Conservation (phyloP, 2,329 filamentous ascomycete genomes). For the Botrytis elliptica region DNA sequence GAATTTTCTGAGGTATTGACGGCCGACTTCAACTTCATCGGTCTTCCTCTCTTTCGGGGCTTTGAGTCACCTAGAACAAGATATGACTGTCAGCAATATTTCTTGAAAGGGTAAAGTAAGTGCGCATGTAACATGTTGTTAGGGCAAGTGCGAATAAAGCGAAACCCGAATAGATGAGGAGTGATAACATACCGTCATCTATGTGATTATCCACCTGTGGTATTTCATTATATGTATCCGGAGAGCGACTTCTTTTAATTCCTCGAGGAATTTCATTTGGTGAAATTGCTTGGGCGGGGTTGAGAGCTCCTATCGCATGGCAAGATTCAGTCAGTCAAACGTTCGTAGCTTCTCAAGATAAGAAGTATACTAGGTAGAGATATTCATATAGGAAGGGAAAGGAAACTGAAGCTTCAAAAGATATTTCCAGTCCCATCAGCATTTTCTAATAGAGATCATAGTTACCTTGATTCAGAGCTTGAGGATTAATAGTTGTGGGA, state of each 20-base stretch:
- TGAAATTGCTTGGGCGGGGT: conserved; percentile 46
- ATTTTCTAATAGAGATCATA: neutral
- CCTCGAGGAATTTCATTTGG: conserved; percentile 61
- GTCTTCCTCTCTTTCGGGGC: conserved; percentile 41
- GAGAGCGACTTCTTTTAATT: conserved; percentile 77
- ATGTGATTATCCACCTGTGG: conserved; percentile 55
- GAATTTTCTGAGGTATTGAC: conserved; percentile 57
- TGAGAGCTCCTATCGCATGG: conserved; percentile 32
- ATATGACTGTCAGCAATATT: conserved; percentile 30
- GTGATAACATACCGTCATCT: conserved; percentile 68
- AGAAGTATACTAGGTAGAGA: neutral
- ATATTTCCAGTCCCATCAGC: neutral
- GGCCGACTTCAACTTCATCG: conserved; percentile 42
- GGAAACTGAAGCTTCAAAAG: too few relatives aligned
- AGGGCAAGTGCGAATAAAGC: conserved; percentile 29
- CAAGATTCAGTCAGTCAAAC: conserved; percentile 1
- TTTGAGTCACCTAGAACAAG: conserved; percentile 45
- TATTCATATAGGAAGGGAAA: neutral
- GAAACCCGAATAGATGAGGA: conserved; percentile 20
- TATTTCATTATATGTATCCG: conserved; percentile 55
- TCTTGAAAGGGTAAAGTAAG: conserved; percentile 23
- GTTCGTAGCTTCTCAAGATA: conserved; percentile 1
- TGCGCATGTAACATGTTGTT: conserved; percentile 35
- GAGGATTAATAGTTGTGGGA: conserved; percentile 22
- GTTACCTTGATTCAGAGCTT: conserved; percentile 22